Evolutionary conservation across 345 rosid genomes (phyloP), one percentile per base, ranked within the genome.

Genomic region (Litchi chinensis): DNA sequence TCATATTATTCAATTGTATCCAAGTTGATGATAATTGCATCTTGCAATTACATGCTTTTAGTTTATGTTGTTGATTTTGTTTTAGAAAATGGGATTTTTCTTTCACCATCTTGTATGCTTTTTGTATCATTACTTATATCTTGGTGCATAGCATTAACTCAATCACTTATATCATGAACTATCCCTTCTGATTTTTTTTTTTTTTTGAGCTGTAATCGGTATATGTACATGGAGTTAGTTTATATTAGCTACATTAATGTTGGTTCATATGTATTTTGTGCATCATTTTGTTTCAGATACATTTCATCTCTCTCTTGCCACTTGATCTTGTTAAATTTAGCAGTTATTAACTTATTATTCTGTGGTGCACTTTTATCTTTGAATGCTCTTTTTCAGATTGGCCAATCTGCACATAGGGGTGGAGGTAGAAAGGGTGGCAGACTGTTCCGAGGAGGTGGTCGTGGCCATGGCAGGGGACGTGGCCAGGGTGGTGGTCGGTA

Each of bases 391-490:
- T 67, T 74, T 54, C 86, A 85, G 86, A 54, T 76, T 74, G 79
- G 81, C 60, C 86, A 83, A 46, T 59, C 77, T 78, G 54, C 84
- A 5, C 64, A 63, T 76, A 80, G 79, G 73, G 77, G 79, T 72
- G 79, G 81, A 68, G 75, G 75, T 54, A 82, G 83, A 77, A 85
- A 43, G 70, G 83, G 78, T 62, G 80, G 80, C 26, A 81, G 77
- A 69, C 77, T 74, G 22, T 78, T 73, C 65, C 41, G 75, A 76
- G 81, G 84, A 62, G 79, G 82, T 65, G 60, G 75, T 60, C 63
- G 82, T 50, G 87, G 82, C 48, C 73, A 10, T 72, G 71, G 79
- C 79, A 21, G 73, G 43, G 87, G 80, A 43, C 80, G 70, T 71
- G 81, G 81, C 76, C 67, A 1, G 26, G 73, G 40, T 75, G 79